Base-by-base conservation (phyloP, 2,329 filamentous ascomycete genomes). In the Penicillium nordicum region DNA sequence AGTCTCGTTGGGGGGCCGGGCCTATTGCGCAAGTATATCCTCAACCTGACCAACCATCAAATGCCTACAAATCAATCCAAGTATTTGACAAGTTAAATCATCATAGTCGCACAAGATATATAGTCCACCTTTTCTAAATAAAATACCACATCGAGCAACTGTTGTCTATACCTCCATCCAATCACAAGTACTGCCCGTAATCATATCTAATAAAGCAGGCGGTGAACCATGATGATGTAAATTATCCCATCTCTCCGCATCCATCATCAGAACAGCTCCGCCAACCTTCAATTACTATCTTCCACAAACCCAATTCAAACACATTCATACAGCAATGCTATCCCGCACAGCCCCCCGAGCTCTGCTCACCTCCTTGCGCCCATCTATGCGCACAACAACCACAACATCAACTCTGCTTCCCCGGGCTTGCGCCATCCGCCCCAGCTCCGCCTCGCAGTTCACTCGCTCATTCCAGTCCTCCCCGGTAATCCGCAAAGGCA, bases 401-500 rank as follows among this genome's bases (percentile, higher is more conserved):
- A 47, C 62, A 52, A 40, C 57, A 43, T 52, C 59, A 40, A 41
- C 54, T 44, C 49, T 59, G 41, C 50, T 61, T 23, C 54, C 55
- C 48, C 60, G 50, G 52, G 58, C 52, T 52, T 62, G 50, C 40
- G 50, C 51, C 50, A 46, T 57, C 47, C 51, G 45, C 32, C 47
- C 46, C 27, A 59, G 49, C 55, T 32, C 43, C 37, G 53, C 53
- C 53, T 45, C 55, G 42, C 53, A 56, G 6, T 37, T 51, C 44
- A 25, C 50, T 48, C 53, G 54, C 53, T 66, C 69, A 16, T 73
- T 78, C 64, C 77, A 76, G 45, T 69, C 66, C 2, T 75, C 73
- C 23, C 59, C 65, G 18, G 51, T 70, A 32, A 56, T 62, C 40
- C 64, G 61, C 61, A 81, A 81, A 66, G 83, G 83, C 58, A 80